Base-by-base conservation (phyloP, 2,329 filamentous ascomycete species). In the Didymellaceae sp. region DNA sequence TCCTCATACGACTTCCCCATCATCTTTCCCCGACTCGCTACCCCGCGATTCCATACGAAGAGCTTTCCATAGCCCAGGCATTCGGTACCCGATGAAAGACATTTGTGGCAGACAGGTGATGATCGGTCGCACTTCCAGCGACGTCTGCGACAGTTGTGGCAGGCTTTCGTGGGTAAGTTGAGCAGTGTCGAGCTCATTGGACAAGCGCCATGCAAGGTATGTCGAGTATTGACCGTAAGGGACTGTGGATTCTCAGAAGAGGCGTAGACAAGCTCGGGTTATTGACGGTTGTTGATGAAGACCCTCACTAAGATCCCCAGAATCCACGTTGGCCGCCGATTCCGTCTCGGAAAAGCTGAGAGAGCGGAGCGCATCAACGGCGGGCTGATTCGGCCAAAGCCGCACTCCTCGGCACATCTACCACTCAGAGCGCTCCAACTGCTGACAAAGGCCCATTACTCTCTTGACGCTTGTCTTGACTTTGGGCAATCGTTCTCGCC, bases 111-210 rank as follows among this genome's bases (percentile, higher is more conserved):
- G 50, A 72, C 75, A 20, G 84, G 84, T 40, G 80, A 72, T 25
- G 83, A 85, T 52, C 80, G 78, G 70, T 87, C 84, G 69, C 84
- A 87, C 62, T 83, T 82, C 67, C 83, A 78, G 58, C 84, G 80
- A 63, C 79, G 79, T 49, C 79, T 80, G 52, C 83, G 82, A 70
- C 84, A 86, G 71, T 85, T 86, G 71, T 86, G 82, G 68, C 84
- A 86, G 53, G 80, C 62, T 67, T 73, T 71, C 28, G 70, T 68
- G 24, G 71, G 68, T 14, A 69, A 60, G 28, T 60, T 61, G 34
- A 71, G 54, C 28, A 62, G 54, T 48, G 63, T 58, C 41, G 58
- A 48, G 54, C 57, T 64, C 68, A 72, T 73, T 66, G 65, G 64
- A 59, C 58, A 57, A 56, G 47, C 53, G 46, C 58, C 62, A 71